Conservation (phyloP, 306 rosid species). For the Casuarina cunninghamiana region DNA sequence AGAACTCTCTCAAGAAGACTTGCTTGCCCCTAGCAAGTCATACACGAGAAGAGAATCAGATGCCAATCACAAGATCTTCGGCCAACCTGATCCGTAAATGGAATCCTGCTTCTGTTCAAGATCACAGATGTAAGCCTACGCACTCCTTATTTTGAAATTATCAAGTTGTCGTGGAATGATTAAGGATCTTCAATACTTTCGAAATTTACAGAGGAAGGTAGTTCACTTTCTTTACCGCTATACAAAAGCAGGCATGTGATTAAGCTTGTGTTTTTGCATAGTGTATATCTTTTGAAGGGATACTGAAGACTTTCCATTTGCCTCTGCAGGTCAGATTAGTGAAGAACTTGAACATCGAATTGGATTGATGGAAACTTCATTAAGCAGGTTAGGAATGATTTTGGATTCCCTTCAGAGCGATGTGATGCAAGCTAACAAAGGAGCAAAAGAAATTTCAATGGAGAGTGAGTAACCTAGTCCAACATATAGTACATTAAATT, state of each 20-base stretch:
- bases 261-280: constrained; percentile 18
- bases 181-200: constrained; percentile 2
- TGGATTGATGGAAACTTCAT: constrained; percentile 81
- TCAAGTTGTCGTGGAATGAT: constrained; percentile 2
- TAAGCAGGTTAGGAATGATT: constrained; percentile 78
- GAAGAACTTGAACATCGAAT: constrained; percentile 86
- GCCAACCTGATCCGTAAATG: constrained; percentile 64
- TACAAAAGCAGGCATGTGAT: constrained; percentile 13
- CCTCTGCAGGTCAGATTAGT: constrained; percentile 65
- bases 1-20: constrained; percentile 62
- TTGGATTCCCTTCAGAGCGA: constrained; percentile 94
- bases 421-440: constrained; percentile 79
- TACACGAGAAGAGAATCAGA: constrained; percentile 77
- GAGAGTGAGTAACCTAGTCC: constrained; percentile 64
- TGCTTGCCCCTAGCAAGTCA: constrained; percentile 57
- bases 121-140: constrained; percentile 58
- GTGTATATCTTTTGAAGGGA: constrained; percentile 9
- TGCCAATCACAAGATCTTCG: constrained; percentile 69
- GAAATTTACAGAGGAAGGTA: neutral
- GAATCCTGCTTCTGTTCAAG: constrained; percentile 59
- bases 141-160: constrained; percentile 26
- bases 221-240: constrained; percentile 14
- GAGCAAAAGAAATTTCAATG: constrained; percentile 68
- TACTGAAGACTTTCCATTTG: constrained; percentile 20
- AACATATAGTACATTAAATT: constrained; percentile 24